Evolutionary conservation across 2,329 filamentous ascomycete genomes (phyloP).

Genomic region (Penicillium psychrosexuale): DNA sequence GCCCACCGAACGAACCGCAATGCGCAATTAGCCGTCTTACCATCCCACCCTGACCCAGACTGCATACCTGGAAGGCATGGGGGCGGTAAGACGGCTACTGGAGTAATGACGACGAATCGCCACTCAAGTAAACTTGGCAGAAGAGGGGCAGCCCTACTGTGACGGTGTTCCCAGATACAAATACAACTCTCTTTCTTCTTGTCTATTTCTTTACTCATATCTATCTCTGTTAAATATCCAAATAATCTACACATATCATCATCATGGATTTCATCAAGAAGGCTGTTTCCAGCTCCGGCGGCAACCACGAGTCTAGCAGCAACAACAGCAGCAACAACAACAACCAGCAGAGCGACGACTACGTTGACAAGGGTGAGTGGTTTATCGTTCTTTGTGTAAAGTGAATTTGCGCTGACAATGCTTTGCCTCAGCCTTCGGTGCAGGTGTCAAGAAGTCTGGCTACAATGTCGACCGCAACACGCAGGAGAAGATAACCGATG

Average conservation of each 20-base stretch:
- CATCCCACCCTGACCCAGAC: too few relatives aligned
- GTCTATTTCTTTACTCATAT: background rate
- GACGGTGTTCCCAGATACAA: background rate
- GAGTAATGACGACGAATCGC: background rate
- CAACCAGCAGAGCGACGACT: conserved; percentile 4
- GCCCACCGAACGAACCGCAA: background rate
- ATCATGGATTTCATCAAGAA: conserved; percentile 8
- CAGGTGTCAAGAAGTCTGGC: conserved; percentile 1
- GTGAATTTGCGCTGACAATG: background rate
- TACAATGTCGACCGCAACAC: background rate
- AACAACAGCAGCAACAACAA: background rate
- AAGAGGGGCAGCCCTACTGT: background rate
- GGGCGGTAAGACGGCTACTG: too few relatives aligned
- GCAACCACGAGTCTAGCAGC: background rate
- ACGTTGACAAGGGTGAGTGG: conserved; percentile 3
- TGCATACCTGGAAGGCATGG: too few relatives aligned
- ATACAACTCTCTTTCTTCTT: background rate
- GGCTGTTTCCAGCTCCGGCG: background rate
- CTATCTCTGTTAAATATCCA: background rate
- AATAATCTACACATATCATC: background rate
- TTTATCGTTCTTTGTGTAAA: too few relatives aligned
- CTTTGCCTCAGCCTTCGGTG: background rate
- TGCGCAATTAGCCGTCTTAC: too few relatives aligned
- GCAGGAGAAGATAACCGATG: conserved; percentile 8
- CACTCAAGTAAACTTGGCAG: background rate